These are phyloP conservation scores for Zoysia matrella DNA, from an alignment of 202 grass and related monocot genomes.

Conservation along the genomic window DNA sequence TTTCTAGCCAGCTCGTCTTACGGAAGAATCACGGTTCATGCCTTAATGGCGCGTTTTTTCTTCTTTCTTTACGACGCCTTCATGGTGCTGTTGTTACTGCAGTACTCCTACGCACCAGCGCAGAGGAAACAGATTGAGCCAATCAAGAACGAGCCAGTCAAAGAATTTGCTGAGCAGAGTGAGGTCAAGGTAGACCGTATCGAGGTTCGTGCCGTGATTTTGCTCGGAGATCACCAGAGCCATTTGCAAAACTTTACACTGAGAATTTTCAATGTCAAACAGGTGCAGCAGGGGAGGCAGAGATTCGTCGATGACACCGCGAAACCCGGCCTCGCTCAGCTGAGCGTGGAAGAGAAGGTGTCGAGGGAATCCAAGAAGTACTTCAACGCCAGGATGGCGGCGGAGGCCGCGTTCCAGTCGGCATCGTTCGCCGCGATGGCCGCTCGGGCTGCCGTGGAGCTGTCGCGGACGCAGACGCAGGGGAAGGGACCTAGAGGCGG, in stretches of 20 bases:
- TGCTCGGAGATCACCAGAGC: not conserved
- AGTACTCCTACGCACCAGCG: not conserved
- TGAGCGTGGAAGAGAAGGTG: constrained; percentile 32
- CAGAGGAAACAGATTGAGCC: constrained; percentile 31
- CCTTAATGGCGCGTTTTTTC: no score
- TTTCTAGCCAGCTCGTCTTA: not conserved
- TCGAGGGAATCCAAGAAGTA: constrained; percentile 47
- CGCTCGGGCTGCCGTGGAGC: constrained; percentile 52
- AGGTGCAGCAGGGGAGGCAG: constrained; percentile 33
- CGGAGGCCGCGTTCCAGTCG: constrained; percentile 53
- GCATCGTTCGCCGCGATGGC: constrained; percentile 61
- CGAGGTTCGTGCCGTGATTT: constrained; percentile 26
- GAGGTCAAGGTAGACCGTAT: constrained; percentile 16
- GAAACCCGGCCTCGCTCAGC: constrained; percentile 37
- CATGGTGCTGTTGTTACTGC: no score
- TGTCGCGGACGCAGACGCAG: constrained; percentile 45
- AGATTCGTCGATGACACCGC: constrained; percentile 7
- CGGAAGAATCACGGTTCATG: not conserved
- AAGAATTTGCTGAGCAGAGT: not conserved
- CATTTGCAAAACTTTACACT: not conserved
- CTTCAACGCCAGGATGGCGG: constrained; percentile 48
- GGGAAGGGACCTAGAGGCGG: constrained; percentile 41
- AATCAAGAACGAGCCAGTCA: not conserved
- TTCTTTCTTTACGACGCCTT: no score
- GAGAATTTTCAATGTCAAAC: not conserved